phyloP scores from a whole-genome alignment of 2,329 filamentous ascomycete species.

The Fusarium odoratissimum region DNA sequence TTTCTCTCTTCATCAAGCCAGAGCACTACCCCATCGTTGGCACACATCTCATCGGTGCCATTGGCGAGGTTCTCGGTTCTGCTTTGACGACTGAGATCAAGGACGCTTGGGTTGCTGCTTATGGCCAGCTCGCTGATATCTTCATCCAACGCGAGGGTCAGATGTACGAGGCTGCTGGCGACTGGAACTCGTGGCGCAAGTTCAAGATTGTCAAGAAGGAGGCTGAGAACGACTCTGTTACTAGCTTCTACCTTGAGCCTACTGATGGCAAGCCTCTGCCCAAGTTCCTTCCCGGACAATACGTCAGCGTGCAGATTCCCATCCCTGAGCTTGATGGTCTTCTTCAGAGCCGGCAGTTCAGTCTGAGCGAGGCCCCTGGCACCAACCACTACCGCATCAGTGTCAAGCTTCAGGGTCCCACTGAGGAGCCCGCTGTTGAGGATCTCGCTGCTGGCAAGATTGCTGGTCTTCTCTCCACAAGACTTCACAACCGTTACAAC shows the following conservation, averaged over 20 bases:
- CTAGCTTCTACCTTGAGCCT: conserved; percentile 77
- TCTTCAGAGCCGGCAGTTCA: conserved; percentile 80
- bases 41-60: conserved; percentile 73
- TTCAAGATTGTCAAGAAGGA: conserved; percentile 71
- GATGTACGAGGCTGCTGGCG: conserved; percentile 65
- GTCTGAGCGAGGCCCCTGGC: conserved; percentile 70
- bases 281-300: conserved; percentile 76
- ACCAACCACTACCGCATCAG: conserved; percentile 76
- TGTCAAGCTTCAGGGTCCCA: conserved; percentile 73
- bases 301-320: conserved; percentile 73
- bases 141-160: conserved; percentile 74
- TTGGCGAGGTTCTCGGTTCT: conserved; percentile 74
- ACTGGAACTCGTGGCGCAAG: conserved; percentile 62
- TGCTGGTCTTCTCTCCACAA: conserved; percentile 64
- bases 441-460: conserved; percentile 51
- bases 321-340: conserved; percentile 70
- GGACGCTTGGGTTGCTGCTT: conserved; percentile 78
- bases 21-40: conserved; percentile 80
- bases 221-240: conserved; percentile 69
- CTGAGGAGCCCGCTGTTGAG: conserved; percentile 44
- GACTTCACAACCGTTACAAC: conserved; percentile 60
- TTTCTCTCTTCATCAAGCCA: conserved; percentile 74
- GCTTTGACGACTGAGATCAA: conserved; percentile 74
- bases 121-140: conserved; percentile 75
- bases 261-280: conserved; percentile 67